Evolutionary conservation across 2,329 filamentous ascomycete species (phyloP), one percentile per base, ranked within the genome.

Genomic region (Cercospora zeina): DNA sequence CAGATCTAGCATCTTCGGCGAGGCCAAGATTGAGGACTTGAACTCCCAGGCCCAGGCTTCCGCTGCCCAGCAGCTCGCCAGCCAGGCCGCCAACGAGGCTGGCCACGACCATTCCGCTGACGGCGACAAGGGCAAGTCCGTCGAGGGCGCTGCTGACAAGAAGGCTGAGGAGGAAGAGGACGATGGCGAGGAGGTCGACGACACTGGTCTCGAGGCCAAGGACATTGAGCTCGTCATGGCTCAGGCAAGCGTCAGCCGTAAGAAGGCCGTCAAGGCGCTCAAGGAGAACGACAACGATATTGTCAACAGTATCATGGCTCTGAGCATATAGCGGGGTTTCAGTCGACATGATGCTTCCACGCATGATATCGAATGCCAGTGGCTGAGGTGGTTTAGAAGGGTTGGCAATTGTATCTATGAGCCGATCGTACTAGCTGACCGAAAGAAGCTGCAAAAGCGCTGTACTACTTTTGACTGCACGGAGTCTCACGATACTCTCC

Each of bases 271-370:
- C 83, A 99, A 97, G 83, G 95, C 96, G 61, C 85, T 99, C 77
- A 93, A 92, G 84, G 95, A 97, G 84, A 99, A 99, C 78, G 93
- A 97, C 82, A 97, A 97, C 76, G 95, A 99, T 78, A 99, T 99
- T 82, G 95, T 99, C 84, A 99, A 99, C 86, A 97, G 95, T 73
- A 99, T 99, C 83, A 99, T 99, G 95, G 93, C 93, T 72, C 83
- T 99, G 67, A 83, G 80, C 75, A 82, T 82, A 81, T 83, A 68
- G 63, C 53, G 34, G 27, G 14, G 24, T 27, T 16, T 11, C 31
- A 5, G 11, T 9, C 27, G 16, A 34, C 34, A 19, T 30, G 31
- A 14, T 36, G 39, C 37, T 49, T 16, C 42, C 19, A 37, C 33
- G 39, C 24, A 39, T 58, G 42, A n/a, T 42, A 27, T 58, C n/a